phyloP scores from a whole-genome alignment of 2,329 filamentous ascomycete species.

The Penicillium sp. region DNA sequence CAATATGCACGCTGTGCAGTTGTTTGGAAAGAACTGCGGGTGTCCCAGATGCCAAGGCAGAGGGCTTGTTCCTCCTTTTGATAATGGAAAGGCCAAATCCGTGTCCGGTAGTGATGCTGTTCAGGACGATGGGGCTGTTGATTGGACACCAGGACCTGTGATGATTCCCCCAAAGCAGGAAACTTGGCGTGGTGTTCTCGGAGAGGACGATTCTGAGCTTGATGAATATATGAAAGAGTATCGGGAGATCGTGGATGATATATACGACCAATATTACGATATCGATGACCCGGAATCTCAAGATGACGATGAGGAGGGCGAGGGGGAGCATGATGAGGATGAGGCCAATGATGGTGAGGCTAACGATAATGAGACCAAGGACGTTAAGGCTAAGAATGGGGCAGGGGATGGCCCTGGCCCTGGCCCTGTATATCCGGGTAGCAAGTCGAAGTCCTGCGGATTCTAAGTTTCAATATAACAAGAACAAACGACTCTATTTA shows the following conservation, averaged over 20 bases:
- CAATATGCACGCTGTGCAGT: constrained; percentile 7
- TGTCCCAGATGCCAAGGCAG: constrained; percentile 8
- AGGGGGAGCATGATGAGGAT: neutral
- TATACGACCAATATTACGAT: neutral
- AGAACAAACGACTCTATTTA: neutral
- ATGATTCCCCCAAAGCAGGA: neutral
- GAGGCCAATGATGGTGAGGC: neutral
- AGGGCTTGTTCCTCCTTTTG: neutral
- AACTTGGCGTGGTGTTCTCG: neutral
- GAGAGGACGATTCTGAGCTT: neutral
- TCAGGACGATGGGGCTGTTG: neutral
- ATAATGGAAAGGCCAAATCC: neutral
- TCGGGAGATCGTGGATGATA: neutral
- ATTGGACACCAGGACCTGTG: neutral
- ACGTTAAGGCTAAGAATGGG: neutral
- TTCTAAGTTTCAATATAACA: neutral
- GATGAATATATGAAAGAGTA: neutral
- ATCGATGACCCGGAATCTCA: neutral
- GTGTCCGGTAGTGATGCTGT: neutral
- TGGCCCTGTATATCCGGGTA: neutral
- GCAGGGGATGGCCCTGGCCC: neutral
- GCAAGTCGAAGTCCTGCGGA: neutral
- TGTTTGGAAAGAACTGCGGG: constrained; percentile 19
- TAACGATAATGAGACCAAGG: neutral
- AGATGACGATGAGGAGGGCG: neutral